These are phyloP conservation scores for Dacryopinax primogenitus DNA, from an alignment of 768 basidiomycete genomes.

Conservation along the genomic window DNA sequence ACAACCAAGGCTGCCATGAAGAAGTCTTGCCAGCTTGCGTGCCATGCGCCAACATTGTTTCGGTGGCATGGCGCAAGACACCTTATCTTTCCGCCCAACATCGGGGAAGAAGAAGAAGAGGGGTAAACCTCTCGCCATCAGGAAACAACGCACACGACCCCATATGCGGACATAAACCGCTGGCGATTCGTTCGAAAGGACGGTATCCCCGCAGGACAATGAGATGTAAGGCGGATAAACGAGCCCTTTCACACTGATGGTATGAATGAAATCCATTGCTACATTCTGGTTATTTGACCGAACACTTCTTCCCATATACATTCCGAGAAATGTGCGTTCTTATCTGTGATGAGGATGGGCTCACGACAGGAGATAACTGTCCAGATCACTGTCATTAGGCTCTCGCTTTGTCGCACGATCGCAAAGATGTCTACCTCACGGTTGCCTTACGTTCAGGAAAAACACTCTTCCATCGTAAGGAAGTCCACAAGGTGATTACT, in stretches of 20 bases:
- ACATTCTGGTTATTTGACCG: no score
- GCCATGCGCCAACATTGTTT: background rate
- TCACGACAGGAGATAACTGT: no score
- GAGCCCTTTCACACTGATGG: background rate
- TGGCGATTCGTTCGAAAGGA: background rate
- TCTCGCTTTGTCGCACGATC: no score
- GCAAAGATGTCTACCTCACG: no score
- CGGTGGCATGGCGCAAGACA: background rate
- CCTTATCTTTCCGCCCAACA: background rate
- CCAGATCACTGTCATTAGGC: no score
- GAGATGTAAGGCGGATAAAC: background rate
- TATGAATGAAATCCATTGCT: no score
- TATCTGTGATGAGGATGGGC: no score
- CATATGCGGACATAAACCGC: background rate
- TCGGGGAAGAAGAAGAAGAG: background rate
- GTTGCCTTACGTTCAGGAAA: no score
- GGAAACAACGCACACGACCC: background rate
- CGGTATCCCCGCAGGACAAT: background rate
- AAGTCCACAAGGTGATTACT: no score
- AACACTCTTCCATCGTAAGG: no score
- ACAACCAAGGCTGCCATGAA: background rate
- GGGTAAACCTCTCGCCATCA: background rate
- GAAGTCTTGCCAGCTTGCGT: background rate
- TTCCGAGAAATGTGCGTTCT: no score
- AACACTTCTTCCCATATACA: no score